Evolutionary conservation across 2,329 filamentous ascomycete genomes (phyloP), one percentile per base, ranked within the genome.

Genomic region (Diaporthe caulivora): DNA sequence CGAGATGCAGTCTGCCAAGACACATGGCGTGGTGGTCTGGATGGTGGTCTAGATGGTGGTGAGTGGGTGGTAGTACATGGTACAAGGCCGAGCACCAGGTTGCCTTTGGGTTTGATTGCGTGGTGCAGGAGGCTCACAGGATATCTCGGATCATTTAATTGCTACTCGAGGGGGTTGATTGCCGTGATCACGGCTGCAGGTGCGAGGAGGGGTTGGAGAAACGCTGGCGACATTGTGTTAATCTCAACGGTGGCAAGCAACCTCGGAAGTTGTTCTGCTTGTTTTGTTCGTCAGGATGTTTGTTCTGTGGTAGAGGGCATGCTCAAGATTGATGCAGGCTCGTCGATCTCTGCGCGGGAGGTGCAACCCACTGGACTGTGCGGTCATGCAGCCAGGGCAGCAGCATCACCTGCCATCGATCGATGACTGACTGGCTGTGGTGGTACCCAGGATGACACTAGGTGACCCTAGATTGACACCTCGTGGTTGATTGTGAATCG

Each of bases 201-300:
- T 6, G 7, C 37, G 37, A 40, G 37, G 31, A n/a, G 18, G 31
- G 2, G 31, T 53, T 53, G 44, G 62, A 53, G 47, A 67, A 67
- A 67, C 62, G 31, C 62, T 67, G 62, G 62, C 62, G 62, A 67
- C 62, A 67, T 67, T 67, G 44, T n/a, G 34, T 37, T 53, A 67
- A 67, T 67, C 31, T 67, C 62, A 9, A 2, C 7, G 2, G 13
- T 40, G 37, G 37, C 11, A 6, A 13, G 37, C 37, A 40, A 8
- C 37, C 37, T 40, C 37, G 37, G 37, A 2, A 40, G 37, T 13
- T 13, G 37, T 2, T 8, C 2, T 40, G 37, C 37, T 13, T 13
- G 37, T 2, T 8, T 8, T 40, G 37, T 10, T 40, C 37, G 37
- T 40, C 60, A 4, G 42, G 15, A 10, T 10, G 29, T 15, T 40